Evolutionary conservation across 352 stramenopile genomes (phyloP), one percentile per base, ranked within the genome.

Genomic region (Phytopythium delawarense): DNA sequence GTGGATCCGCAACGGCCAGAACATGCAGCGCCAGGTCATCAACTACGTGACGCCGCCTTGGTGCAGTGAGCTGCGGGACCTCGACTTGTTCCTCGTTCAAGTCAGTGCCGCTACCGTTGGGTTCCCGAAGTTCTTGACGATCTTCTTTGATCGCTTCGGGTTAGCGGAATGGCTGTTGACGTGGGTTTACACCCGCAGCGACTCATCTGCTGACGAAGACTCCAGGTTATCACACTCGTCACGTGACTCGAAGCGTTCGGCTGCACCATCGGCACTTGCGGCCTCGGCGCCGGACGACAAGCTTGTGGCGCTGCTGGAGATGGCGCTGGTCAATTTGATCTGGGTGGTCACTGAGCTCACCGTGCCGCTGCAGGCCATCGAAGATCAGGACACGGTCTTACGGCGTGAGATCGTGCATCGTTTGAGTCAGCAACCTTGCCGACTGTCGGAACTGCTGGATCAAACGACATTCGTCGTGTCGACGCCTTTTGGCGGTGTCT

Each of bases 381-480:
- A 91, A 42, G 67, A 79, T 37, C 67, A 66, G 37, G 84, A 88
- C 40, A 79, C 70, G 18, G 79, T 87, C 35, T 74, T 98, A 39
- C 82, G 88, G 11, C 76, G 91, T 21, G 89, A 98, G 59, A 80
- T 98, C 51, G 79, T 98, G 5, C 91, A 98, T 69, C 75, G 84
- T 1, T 59, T 97, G 28, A 81, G 79, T 20, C 74, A 89, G 57
- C 74, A 90, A 15, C 79, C 85, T n/a, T 92, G 76, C 23, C 71
- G 79, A 16, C 57, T 90, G 20, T 95, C 86, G 1, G 79, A 92
- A 46, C 61, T 95, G 25, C 72, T 92, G 9, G 86, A 95, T 21
- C 84, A 95, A 53, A 93, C 86, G 0, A 83, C 77, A 2, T 91
- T 90, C 49, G 81, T 92, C 57, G 74, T 86, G 21, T 84, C 78